Conservation (phyloP, 1,284 basidiomycete genomes). For the Cutaneotrichosporon daszewskae region DNA sequence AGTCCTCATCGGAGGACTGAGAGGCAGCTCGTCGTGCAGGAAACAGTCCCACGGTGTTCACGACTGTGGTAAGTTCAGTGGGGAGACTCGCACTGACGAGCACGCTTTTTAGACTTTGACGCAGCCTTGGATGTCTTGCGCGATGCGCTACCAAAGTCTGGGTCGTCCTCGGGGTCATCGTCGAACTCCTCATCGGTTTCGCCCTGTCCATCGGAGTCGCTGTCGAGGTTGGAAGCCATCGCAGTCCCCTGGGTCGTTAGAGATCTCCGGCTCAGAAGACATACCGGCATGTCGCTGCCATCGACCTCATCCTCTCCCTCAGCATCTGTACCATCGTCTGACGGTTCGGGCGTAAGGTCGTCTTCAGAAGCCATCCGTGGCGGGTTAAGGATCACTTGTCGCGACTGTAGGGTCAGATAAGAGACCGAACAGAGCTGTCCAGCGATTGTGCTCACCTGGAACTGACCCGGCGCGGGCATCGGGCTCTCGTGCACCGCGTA, state of each 20-base stretch:
- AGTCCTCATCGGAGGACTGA: slow-evolving; percentile 70
- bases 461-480: too few relatives aligned
- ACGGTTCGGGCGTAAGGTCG: slow-evolving; percentile 18
- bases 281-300: slow-evolving; percentile 15
- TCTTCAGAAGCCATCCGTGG: slow-evolving; percentile 11
- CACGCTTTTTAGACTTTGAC: slow-evolving; percentile 19
- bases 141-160: slow-evolving; percentile 31
- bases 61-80: slow-evolving; percentile 15
- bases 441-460: too few relatives aligned
- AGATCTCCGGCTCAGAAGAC: not conserved
- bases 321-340: slow-evolving; percentile 26
- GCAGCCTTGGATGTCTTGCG: slow-evolving; percentile 28
- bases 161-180: slow-evolving; percentile 33
- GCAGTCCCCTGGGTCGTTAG: slow-evolving; percentile 1
- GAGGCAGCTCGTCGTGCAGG: slow-evolving; percentile 25
- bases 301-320: slow-evolving; percentile 31
- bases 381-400: slow-evolving; percentile 14
- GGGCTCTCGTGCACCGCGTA: too few relatives aligned
- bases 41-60: slow-evolving; percentile 9
- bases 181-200: slow-evolving; percentile 24
- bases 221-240: slow-evolving; percentile 5
- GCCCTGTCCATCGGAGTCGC: slow-evolving; percentile 14
- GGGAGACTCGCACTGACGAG: not conserved
- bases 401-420: slow-evolving; percentile 5
- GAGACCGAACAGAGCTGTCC: too few relatives aligned